Base-by-base conservation (phyloP, 768 basidiomycete genomes). In the Boletus edulis region DNA sequence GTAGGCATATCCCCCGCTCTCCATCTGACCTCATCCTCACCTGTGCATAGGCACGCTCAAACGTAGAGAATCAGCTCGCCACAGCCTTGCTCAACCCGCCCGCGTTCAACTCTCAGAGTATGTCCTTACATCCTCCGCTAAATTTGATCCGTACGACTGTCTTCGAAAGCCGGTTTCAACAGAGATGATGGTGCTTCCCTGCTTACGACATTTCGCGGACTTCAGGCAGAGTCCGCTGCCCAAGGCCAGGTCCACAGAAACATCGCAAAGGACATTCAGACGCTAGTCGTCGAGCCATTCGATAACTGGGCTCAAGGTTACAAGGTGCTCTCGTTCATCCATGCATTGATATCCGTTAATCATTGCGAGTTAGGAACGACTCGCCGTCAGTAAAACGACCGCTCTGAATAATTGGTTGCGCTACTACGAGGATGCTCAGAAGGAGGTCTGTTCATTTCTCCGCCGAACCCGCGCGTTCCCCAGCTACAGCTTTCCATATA, bases 151-250 rank as follows among this genome's bases (percentile, higher is more conserved):
- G 40, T 34, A 27, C 58, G 52, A 49, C 56, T 40, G 47, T 48
- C 31, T 54, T 18, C 58, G 85, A 84, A 78, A 56, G 75, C 77
- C 8, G 91, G 86, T 29, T 94, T 92, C 63, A 74, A 75, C 54
- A 80, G 78, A n/a, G 91, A 94, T 63, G 91, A 93, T 56, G 91
- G 91, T 10, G 91, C 91, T 18, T 90, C 91, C 1, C 74, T 94
- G 14, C 78, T 88, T 41, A 81, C 87, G 74, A 81, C 89, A 2
- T 91, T 94, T 69, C 84, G 83, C 14, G 89, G 91, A 15, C 79
- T 94, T 37, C 89, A 92, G 64, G 78, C 78, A 57, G 91, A 94
- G 70, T 83, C 88, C 9, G 66, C 68, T 12, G 72, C 75, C 14
- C 87, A 95, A 63, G 93, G 89, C n/a, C 80, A 85, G 62, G 80